These are phyloP conservation scores for Colletotrichum sublineola DNA, from an alignment of 2,329 filamentous ascomycete genomes.

Conservation along the genomic window DNA sequence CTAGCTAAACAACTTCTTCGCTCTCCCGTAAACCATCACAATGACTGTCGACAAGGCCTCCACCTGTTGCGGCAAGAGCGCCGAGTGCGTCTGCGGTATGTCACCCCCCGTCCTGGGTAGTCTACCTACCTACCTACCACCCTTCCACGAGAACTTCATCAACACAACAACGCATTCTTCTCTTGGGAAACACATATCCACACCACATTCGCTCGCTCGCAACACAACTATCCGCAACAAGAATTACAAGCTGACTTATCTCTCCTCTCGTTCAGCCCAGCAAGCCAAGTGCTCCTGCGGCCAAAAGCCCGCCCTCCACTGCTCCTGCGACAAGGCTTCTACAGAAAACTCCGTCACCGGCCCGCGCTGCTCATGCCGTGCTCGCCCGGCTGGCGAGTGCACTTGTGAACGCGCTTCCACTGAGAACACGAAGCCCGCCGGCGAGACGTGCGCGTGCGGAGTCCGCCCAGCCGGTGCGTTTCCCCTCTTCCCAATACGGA, in stretches of 20 bases:
- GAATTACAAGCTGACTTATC: conserved; percentile 18
- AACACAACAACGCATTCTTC: not conserved
- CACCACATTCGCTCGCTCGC: conserved; percentile 20
- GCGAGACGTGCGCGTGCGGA: conserved; percentile 81
- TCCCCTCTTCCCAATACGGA: no score
- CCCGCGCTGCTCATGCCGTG: conserved; percentile 85
- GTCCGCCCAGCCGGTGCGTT: conserved; percentile 76
- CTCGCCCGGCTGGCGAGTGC: conserved; percentile 83
- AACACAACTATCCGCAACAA: not conserved
- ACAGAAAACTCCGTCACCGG: conserved; percentile 81
- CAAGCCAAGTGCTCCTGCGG: conserved; percentile 89
- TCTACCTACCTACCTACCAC: not conserved
- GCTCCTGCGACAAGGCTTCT: conserved; percentile 83
- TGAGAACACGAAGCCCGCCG: conserved; percentile 75
- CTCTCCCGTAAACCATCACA: conserved; percentile 41
- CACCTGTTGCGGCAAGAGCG: conserved; percentile 69
- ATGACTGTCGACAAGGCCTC: conserved; percentile 56
- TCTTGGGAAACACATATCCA: not conserved
- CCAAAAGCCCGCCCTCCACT: conserved; percentile 87
- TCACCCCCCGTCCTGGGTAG: conserved; percentile 36
- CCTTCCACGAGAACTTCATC: conserved; percentile 11
- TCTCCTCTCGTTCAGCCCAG: conserved; percentile 59
- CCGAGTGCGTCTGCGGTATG: conserved; percentile 71
- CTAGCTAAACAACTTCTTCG: not conserved
- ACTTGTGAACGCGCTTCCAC: conserved; percentile 79